These are phyloP conservation scores for Usnea hakonensis DNA, from an alignment of 495 filamentous ascomycete genomes.

Conservation along the genomic window DNA sequence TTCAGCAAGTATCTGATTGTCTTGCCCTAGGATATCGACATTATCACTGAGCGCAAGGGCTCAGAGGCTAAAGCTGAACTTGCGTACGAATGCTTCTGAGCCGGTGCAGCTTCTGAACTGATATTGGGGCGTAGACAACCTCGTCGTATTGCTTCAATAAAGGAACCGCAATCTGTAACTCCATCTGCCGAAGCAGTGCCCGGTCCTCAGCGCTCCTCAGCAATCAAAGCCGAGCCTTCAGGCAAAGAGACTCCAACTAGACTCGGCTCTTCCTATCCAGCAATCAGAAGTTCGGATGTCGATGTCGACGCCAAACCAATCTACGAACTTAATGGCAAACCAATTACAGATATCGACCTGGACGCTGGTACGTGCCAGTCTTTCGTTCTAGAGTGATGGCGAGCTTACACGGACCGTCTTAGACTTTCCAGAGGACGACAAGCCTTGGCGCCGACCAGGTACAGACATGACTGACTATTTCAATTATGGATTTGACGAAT, in stretches of 20 bases:
- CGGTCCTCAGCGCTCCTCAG: constrained; percentile 12
- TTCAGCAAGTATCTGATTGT: constrained; percentile 20
- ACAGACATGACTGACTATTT: constrained; percentile 95
- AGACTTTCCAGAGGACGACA: constrained; percentile 77
- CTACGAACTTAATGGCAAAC: constrained; percentile 64
- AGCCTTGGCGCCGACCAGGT: constrained; percentile 94
- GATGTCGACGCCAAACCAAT: constrained; percentile 78
- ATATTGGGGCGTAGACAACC: constrained; percentile 12
- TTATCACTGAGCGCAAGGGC: constrained; percentile 82
- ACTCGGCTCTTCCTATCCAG: constrained; percentile 53
- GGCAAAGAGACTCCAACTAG: constrained; percentile 37
- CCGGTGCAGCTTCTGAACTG: neutral
- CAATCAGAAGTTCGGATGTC: constrained; percentile 66
- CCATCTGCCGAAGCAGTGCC: constrained; percentile 22
- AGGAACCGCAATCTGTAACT: constrained; percentile 47
- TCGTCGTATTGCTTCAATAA: constrained; percentile 42
- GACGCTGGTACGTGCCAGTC: constrained; percentile 48
- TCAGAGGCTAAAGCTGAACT: constrained; percentile 59
- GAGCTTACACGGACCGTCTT: constrained; percentile 1
- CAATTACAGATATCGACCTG: constrained; percentile 76
- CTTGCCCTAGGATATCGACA: constrained; percentile 72
- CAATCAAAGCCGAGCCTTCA: constrained; percentile 30
- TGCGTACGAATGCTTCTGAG: constrained; percentile 33
- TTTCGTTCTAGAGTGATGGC: no score
- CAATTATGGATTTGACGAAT: constrained; percentile 99